Conservation (phyloP, 139 green algal genomes). For the Chlorella sp. region DNA sequence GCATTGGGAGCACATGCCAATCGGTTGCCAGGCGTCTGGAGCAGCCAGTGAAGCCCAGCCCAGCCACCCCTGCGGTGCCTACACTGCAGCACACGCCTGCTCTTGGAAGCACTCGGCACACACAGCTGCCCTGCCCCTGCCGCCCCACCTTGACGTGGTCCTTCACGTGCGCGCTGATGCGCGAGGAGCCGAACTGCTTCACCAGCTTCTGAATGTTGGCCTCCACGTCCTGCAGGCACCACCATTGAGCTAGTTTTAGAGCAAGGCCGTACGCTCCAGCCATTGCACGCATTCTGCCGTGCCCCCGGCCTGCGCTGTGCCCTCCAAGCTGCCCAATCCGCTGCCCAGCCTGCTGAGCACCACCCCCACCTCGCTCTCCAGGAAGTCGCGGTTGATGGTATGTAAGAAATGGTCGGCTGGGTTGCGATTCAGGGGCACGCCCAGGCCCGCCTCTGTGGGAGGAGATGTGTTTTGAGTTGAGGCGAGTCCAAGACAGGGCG, state of each 20-base stretch:
- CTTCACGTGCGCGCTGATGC: neutral
- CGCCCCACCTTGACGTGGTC: slow-evolving; percentile 27
- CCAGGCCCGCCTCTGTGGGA: slow-evolving; percentile 50
- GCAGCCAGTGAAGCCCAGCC: neutral
- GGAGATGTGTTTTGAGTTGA: too few species aligned
- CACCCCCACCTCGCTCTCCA: slow-evolving; percentile 7
- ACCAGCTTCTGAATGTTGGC: slow-evolving; percentile 48
- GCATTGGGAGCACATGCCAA: too few species aligned
- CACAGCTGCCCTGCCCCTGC: neutral
- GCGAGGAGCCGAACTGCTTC: slow-evolving; percentile 14
- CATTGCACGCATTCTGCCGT: too few species aligned
- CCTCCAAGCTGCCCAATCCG: too few species aligned
- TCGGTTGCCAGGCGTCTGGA: too few species aligned
- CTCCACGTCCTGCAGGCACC: neutral
- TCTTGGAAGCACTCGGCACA: neutral
- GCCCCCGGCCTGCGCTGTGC: too few species aligned
- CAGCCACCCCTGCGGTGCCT: too few species aligned
- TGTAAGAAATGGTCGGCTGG: slow-evolving; percentile 75
- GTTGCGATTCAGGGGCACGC: slow-evolving; percentile 58
- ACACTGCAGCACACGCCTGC: neutral
- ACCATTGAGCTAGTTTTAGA: too few species aligned
- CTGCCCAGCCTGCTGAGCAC: too few species aligned
- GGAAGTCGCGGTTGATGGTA: slow-evolving; percentile 76
- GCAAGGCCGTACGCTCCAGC: too few species aligned
- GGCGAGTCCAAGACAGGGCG: too few species aligned